phyloP scores from a whole-genome alignment of 192 early-diverging fungal species.

The Haplosporangium gracile region DNA sequence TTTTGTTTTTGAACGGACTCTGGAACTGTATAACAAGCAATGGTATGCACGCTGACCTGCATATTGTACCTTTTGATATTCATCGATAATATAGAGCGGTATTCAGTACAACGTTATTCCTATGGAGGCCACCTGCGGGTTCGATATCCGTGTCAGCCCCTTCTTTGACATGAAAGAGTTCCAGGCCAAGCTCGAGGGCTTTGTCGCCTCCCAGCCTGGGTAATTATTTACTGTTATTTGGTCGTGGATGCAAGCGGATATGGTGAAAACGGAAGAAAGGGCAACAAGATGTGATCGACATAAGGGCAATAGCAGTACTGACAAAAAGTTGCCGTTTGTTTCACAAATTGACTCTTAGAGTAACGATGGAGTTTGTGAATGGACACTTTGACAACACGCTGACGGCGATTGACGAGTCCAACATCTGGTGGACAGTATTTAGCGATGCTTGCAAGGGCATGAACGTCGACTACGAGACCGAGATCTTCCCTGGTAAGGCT shows the following conservation, averaged over 20 bases:
- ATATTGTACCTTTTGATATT: neutral
- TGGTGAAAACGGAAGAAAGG: neutral
- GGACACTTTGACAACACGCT: conserved; percentile 71
- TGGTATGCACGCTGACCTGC: neutral
- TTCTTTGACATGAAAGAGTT: conserved; percentile 74
- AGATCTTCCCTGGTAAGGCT: conserved; percentile 81
- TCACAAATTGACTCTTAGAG: conserved; percentile 54
- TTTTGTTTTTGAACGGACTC: neutral
- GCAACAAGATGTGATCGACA: neutral
- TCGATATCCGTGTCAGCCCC: conserved; percentile 86
- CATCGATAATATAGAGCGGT: conserved; percentile 57
- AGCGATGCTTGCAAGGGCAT: conserved; percentile 66
- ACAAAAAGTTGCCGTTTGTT: neutral
- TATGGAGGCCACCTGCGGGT: conserved; percentile 71
- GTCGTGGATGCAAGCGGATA: neutral
- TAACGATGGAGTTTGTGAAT: conserved; percentile 73
- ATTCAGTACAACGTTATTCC: conserved; percentile 89
- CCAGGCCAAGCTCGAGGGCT: conserved; percentile 61
- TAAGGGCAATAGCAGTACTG: neutral
- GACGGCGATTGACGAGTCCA: conserved; percentile 67
- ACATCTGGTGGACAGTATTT: conserved; percentile 79
- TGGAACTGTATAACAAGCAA: no score
- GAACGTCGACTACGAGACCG: conserved; percentile 69
- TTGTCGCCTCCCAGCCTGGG: conserved; percentile 59
- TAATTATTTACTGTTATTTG: conserved; percentile 23